phyloP scores from a whole-genome alignment of 2,329 filamentous ascomycete genomes.

The Calonectria fujianensis region DNA sequence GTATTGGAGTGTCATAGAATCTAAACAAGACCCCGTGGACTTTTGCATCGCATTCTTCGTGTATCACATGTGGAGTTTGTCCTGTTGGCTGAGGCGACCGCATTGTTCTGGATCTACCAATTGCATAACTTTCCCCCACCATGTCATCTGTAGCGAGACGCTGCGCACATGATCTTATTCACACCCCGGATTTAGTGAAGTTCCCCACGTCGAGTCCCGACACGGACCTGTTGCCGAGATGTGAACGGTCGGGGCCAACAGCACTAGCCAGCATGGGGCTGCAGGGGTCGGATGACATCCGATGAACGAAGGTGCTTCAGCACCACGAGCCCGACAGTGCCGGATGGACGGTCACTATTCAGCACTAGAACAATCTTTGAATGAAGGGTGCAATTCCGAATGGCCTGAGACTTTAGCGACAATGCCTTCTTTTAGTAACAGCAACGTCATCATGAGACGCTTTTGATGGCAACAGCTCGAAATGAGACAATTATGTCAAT shows the following conservation, averaged over 20 bases:
- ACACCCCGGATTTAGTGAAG: not conserved
- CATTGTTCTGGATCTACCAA: not conserved
- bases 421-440: not conserved
- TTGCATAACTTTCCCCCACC: not conserved
- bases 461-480: not conserved
- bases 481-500: not conserved
- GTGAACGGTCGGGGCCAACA: not conserved
- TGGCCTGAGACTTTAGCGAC: too few species aligned
- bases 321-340: not conserved
- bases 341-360: not conserved
- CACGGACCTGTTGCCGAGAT: slow-evolving; percentile 21
- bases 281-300: slow-evolving; percentile 17
- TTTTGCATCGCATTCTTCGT: not conserved
- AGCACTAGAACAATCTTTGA: not conserved
- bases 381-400: not conserved
- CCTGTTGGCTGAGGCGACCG: not conserved
- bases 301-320: not conserved
- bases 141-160: not conserved
- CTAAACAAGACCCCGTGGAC: too few species aligned
- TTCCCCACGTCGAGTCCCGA: not conserved
- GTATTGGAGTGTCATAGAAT: not conserved
- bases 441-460: slow-evolving; percentile 14
- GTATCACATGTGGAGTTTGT: too few species aligned
- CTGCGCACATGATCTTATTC: not conserved
- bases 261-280: not conserved